A percentile compares a stretch with the other conserved stretches of the same genome.
Evolutionary conservation across 345 rosid genomes (phyloP).

Genomic region (Orychophragmus violaceus): DNA sequence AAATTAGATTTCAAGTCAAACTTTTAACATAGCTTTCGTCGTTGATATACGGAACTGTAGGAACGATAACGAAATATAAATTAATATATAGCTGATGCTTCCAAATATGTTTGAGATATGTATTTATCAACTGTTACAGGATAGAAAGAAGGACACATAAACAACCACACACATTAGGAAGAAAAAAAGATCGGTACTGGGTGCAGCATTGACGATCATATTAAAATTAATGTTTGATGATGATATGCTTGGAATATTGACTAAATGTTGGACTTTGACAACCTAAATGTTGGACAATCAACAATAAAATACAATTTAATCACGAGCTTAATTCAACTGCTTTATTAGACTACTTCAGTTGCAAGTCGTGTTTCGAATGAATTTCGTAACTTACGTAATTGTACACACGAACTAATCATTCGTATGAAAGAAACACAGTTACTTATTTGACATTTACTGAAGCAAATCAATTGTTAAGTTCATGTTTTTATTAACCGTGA

Average conservation of each 20-base stretch:
- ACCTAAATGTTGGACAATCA: not conserved
- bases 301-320: not conserved
- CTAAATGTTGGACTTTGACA: not conserved
- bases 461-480: not conserved
- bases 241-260: constrained; percentile 6
- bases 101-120: constrained; percentile 3
- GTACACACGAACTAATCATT: not conserved
- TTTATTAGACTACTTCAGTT: not conserved
- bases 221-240: not conserved
- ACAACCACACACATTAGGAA: not conserved
- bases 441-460: not conserved
- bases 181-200: not conserved
- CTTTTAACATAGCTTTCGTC: not conserved
- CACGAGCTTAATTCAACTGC: not conserved
- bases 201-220: constrained; percentile 6
- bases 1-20: constrained; percentile 20
- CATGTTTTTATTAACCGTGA: no score
- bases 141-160: not conserved
- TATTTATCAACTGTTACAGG: constrained; percentile 8
- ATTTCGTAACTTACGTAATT: not conserved
- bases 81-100: not conserved
- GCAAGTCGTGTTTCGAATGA: not conserved
- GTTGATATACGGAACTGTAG: constrained; percentile 15
- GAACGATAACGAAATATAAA: constrained; percentile 16
- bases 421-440: not conserved